Conservation (phyloP, 2,329 filamentous ascomycete genomes). For the Neurospora sp. region DNA sequence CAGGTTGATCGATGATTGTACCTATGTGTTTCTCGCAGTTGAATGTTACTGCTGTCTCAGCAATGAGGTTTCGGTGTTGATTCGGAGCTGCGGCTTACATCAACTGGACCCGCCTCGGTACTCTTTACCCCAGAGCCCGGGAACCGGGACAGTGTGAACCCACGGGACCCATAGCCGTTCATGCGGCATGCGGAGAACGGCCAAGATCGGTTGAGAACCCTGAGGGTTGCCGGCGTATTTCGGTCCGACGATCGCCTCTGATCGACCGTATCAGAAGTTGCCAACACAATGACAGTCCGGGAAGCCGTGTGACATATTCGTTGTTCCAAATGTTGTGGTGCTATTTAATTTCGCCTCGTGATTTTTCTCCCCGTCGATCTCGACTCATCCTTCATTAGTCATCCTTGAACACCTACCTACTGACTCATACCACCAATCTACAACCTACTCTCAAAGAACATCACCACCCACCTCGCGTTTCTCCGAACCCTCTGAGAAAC, state of each 20-base stretch:
- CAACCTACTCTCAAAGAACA: neutral
- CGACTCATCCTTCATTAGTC: neutral
- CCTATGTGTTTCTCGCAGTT: neutral
- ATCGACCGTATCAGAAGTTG: neutral
- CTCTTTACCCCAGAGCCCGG: neutral
- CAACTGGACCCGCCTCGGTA: neutral
- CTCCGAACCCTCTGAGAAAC: neutral
- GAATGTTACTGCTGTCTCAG: neutral
- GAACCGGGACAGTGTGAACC: neutral
- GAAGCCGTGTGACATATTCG: neutral
- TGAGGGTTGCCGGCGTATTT: neutral
- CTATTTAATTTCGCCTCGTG: neutral
- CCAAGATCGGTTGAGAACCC: neutral
- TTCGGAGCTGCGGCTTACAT: neutral
- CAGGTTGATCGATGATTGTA: neutral
- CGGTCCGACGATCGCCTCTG: neutral
- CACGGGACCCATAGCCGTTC: neutral
- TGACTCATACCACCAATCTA: neutral
- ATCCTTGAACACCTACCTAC: neutral
- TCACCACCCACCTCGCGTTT: neutral
- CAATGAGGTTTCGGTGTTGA: neutral
- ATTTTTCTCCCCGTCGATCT: neutral
- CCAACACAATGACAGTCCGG: neutral
- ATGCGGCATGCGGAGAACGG: neutral
- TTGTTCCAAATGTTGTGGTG: neutral